A percentile compares a stretch with the other conserved stretches of the same genome.
These are phyloP conservation scores for Sphenostylis stenocarpa DNA, from an alignment of 306 rosid genomes.

Conservation along the genomic window DNA sequence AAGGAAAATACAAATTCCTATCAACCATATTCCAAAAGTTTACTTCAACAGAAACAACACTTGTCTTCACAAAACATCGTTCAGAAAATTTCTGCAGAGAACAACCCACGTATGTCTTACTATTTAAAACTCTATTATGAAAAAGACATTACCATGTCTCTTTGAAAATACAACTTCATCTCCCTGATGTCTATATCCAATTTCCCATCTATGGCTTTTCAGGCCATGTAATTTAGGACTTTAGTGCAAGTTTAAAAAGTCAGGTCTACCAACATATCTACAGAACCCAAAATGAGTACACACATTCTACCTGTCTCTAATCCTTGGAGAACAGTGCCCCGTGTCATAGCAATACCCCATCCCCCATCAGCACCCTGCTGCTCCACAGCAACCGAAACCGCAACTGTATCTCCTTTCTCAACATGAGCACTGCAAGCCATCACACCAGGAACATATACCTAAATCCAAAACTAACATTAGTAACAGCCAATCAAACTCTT, in stretches of 20 bases:
- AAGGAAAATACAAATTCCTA: slow-evolving; percentile 21
- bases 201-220: neutral
- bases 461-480: slow-evolving; percentile 35
- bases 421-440: slow-evolving; percentile 95
- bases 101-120: neutral
- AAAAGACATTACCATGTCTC: neutral
- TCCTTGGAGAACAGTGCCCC: slow-evolving; percentile 84
- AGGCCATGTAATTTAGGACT: neutral
- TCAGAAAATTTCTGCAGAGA: neutral
- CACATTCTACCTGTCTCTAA: slow-evolving; percentile 54
- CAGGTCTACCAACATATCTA: neutral
- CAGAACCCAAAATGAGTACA: slow-evolving; percentile 26
- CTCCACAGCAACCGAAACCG: slow-evolving; percentile 85
- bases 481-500: slow-evolving; percentile 15
- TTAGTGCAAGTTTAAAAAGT: neutral
- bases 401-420: slow-evolving; percentile 78
- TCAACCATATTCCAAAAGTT: slow-evolving; percentile 18
- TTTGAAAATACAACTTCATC: slow-evolving; percentile 25
- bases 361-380: slow-evolving; percentile 74
- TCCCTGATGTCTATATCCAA: neutral
- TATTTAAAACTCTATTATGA: neutral
- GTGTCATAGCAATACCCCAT: slow-evolving; percentile 78
- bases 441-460: slow-evolving; percentile 94
- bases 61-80: neutral
- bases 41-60: slow-evolving; percentile 18